Base-by-base conservation (phyloP, 2,329 filamentous ascomycete species). In the Microsporum audouinii region DNA sequence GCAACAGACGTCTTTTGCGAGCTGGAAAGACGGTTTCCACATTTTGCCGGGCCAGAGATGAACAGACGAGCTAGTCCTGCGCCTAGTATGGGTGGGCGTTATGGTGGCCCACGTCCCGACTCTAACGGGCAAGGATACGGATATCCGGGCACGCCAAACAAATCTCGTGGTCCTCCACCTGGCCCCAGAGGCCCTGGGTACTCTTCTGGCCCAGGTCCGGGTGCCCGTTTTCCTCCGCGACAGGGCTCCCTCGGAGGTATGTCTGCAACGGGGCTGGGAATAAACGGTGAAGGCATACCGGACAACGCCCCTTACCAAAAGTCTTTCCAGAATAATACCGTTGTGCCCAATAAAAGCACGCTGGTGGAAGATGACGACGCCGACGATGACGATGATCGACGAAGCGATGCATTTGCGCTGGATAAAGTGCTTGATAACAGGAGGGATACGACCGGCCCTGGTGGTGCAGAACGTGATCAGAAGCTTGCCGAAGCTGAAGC, bases 1-100 rank as follows among this genome's bases (percentile, higher is more conserved):
- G 92, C 91, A 7, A 96, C 91, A 47, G 94, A 99, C 75, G 92
- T 99, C 17, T 97, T 94, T 71, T 95, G 89, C 75, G 94, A 99
- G 73, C 78, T 97, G 63, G 94, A 97, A 74, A 82, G 94, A 65
- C 82, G 94, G 58, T 95, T 94, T 71, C 94, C 94, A 4, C 81
- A 86, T 10, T 95, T 97, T 70, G 80, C 84, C 1, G 84, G 78
- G 23, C 82, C 79, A 8, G 88, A 91, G 64, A 82, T 88, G 60
- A 84, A 83, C 47, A 83, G 89, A 45, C 79, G 81, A 63, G 84
- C 82, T 60, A 91, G 89, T 73, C 84, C 88, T 51, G 83, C 86
- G 47, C 72, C 76, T 58, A 81, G 79, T 66, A 72, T 84, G 62
- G 70, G 70, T 7, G 66, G 68, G n/a, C 38, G 34, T 12, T 34